phyloP scores from a whole-genome alignment of 2,329 filamentous ascomycete genomes.

The Thermothelomyces thermophilus region DNA sequence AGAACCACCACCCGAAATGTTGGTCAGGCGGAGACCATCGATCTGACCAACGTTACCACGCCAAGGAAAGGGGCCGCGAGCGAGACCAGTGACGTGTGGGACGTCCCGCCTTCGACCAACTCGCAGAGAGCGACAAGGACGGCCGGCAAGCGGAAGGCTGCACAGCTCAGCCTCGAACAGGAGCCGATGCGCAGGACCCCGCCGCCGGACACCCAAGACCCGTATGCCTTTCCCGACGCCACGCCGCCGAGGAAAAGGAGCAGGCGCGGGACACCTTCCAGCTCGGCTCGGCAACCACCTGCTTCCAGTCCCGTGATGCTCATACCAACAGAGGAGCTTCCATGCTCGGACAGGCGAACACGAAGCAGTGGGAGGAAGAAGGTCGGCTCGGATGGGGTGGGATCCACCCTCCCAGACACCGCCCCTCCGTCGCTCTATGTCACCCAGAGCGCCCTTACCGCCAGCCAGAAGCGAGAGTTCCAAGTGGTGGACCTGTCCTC shows the following conservation, averaged over 20 bases:
- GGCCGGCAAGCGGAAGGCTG: constrained; percentile 15
- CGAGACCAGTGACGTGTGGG: constrained; percentile 34
- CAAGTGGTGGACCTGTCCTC: constrained; percentile 25
- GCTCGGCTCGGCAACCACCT: not conserved
- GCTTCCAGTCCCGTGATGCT: constrained; percentile 17
- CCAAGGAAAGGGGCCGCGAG: constrained; percentile 24
- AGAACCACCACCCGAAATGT: constrained; percentile 7
- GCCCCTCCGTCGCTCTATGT: constrained; percentile 26
- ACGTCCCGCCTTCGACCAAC: constrained; percentile 34
- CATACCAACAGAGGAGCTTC: constrained; percentile 4
- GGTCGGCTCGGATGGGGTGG: not conserved
- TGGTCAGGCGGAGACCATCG: constrained; percentile 16
- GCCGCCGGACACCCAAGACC: constrained; percentile 17
- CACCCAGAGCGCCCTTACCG: constrained; percentile 30
- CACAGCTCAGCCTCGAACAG: constrained; percentile 7
- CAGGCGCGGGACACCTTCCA: constrained; percentile 6
- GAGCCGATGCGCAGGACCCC: not conserved
- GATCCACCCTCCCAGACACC: constrained; percentile 13
- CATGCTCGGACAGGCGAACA: constrained; percentile 1
- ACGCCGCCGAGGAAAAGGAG: constrained; percentile 11
- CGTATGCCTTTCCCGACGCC: constrained; percentile 21
- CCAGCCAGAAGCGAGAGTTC: constrained; percentile 35
- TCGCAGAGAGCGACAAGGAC: constrained; percentile 9
- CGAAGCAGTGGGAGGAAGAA: constrained; percentile 7
- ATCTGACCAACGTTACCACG: constrained; percentile 32